Base-by-base conservation (phyloP, 306 rosid genomes). In the Hylodesmum podocarpum region DNA sequence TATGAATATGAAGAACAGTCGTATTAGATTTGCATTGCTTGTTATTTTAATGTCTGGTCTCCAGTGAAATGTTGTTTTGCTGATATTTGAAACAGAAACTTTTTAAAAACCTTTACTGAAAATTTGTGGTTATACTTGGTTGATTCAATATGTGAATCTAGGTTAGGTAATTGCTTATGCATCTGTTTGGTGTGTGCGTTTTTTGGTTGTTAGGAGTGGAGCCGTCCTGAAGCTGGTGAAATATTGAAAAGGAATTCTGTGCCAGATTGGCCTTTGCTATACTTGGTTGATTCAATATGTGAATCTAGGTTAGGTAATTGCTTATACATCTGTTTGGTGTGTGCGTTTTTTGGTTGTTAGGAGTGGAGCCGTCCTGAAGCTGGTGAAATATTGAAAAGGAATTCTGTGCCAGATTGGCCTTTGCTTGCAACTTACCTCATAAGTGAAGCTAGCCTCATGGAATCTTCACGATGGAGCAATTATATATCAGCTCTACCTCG, bases 231-330 rank as follows among this genome's bases (percentile, higher is more conserved):
- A 78, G 91, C 93, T 67, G 97, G 97, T 43, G 73, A 89, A 70
- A 84, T 95, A 64, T 54, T 89, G 85, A 92, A 90, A 76, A 78
- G 75, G 83, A 87, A 92, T 58, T 83, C 87, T 8, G 96, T 95
- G 29, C 97, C 98, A 58, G 98, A 95, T 80, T 92, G 98, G 98
- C 98, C 98, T 68, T 78, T 95, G 13, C 74, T 95, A n/a, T n/a
- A n/a, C n/a, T n/a, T n/a, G n/a, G n/a, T n/a, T n/a, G n/a, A n/a
- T n/a, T n/a, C n/a, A n/a, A n/a, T n/a, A n/a, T n/a, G n/a, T n/a
- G n/a, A n/a, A n/a, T 49, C 16, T 16, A 7, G 2, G 21, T 5
- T 2, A 53, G 47, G 9, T 64, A 24, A 57, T 74, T 43, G 19
- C 73, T 69, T 44, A 54, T 73, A 57, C 24, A 29, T 82, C 25